These are phyloP conservation scores for Ustilago shanxiensis DNA, from an alignment of 1,284 basidiomycete species.

Conservation along the genomic window DNA sequence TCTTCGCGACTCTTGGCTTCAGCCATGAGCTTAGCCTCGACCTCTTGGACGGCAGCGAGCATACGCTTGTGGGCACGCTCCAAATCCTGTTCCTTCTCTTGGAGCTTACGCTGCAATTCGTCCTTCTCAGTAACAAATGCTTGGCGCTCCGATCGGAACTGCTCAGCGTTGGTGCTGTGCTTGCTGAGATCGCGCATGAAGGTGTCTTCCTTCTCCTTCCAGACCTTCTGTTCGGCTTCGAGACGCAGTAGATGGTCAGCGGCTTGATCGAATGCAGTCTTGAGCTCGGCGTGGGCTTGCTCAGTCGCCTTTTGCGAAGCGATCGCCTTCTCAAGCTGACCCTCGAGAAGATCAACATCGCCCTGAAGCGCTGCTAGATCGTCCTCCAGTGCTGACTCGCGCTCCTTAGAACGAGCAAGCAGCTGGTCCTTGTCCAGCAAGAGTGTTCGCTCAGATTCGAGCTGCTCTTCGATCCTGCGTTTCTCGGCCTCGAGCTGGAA, in stretches of 20 bases:
- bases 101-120: constrained; percentile 79
- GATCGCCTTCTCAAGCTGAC: constrained; percentile 85
- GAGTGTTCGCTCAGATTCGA: constrained; percentile 85
- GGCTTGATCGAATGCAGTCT: constrained; percentile 82
- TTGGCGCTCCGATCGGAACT: constrained; percentile 47
- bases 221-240: constrained; percentile 81
- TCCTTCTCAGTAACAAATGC: constrained; percentile 73
- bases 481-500: constrained; percentile 61
- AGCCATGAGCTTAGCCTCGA: constrained; percentile 79
- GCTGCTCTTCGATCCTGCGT: constrained; percentile 78
- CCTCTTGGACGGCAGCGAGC: constrained; percentile 77
- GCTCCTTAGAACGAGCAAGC: constrained; percentile 86
- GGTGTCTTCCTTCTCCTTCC: constrained; percentile 75
- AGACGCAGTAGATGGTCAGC: constrained; percentile 84
- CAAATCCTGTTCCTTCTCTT: constrained; percentile 85
- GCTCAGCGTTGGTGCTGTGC: constrained; percentile 48
- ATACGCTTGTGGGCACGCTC: constrained; percentile 81
- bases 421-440: constrained; percentile 86
- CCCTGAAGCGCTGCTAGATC: constrained; percentile 83
- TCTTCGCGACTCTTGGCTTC: constrained; percentile 75
- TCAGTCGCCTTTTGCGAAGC: constrained; percentile 69
- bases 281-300: constrained; percentile 78
- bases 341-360: constrained; percentile 86
- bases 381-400: constrained; percentile 86
- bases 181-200: constrained; percentile 59